Evolutionary conservation across 345 rosid species (phyloP), one percentile per base, ranked within the genome.

Genomic region (Aquilaria yunnanensis): DNA sequence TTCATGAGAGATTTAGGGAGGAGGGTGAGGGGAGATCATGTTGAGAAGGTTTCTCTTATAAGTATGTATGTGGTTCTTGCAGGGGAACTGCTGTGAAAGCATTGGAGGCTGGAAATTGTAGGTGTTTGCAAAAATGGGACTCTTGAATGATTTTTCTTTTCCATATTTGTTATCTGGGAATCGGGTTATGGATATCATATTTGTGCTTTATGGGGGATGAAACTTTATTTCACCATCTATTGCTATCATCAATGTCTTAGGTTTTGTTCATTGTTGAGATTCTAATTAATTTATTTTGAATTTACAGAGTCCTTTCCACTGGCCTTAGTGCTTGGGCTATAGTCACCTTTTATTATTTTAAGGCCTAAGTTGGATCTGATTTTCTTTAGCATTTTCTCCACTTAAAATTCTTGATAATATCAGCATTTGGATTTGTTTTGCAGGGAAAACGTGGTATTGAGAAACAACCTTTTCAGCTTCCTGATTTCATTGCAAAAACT

Each of bases 381-480:
- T 48, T 9, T 8, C 43, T 52, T 37, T 52, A 32, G 10, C 29
- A 43, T 57, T 23, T 33, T 12, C 31, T 46, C 62, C 54, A 51
- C 53, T 70, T 70, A 69, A 59, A 77, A 73, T 87, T 90, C 81
- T 37, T 9, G 43, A 37, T 37, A 37, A 37, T 37, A 85, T 77
- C 62, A 23, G 43, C 37, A 46, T 72, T 59, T 68, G 56, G 64
- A 56, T 63, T 61, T 74, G 23, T 64, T 81, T 65, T 83, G 80
- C 84, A 95, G 99, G 99, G 98, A 29, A 95, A 95, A 71, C 98
- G 99, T 61, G 99, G 99, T 67, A 95, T 95, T 52, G 98, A 95
- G 86, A 95, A 95, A 74, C 98, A 79, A 59, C 98, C 98, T 62
- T 95, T 95, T 77, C 98, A 89, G 73, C 96, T 95, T 74, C 99